These are phyloP conservation scores for Clausena lansium DNA, from an alignment of 345 rosid species.

Conservation along the genomic window DNA sequence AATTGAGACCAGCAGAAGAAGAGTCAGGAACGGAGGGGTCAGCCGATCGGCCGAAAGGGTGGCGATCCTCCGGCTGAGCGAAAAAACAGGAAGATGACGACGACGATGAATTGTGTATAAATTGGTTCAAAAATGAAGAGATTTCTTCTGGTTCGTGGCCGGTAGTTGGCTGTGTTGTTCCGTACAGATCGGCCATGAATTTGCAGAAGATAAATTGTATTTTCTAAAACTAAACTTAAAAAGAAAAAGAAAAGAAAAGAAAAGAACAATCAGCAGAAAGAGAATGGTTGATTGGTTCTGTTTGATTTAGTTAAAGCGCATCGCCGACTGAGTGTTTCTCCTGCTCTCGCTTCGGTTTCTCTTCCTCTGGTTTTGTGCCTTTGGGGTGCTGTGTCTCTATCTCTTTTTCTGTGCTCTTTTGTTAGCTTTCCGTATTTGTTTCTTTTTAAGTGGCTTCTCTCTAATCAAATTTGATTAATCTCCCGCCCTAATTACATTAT, in stretches of 20 bases:
- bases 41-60: conserved; percentile 18
- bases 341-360: not conserved
- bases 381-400: not conserved
- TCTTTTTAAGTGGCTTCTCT: not conserved
- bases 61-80: conserved; percentile 22
- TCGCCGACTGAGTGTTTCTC: not conserved
- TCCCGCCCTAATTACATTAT: conserved; percentile 47
- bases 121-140: conserved; percentile 42
- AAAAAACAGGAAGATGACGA: conserved; percentile 26
- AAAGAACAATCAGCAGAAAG: conserved; percentile 3
- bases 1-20: conserved; percentile 16
- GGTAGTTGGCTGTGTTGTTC: conserved; percentile 29
- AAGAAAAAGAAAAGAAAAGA: not conserved
- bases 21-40: conserved; percentile 8
- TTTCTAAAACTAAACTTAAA: not conserved
- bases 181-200: conserved; percentile 63
- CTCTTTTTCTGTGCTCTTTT: conserved; percentile 17
- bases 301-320: not conserved
- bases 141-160: conserved; percentile 47
- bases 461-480: conserved; percentile 41
- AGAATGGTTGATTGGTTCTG: not conserved
- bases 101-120: conserved; percentile 38
- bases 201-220: not conserved
- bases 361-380: conserved; percentile 4
- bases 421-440: not conserved